Conservation (phyloP, 306 rosid genomes). For the Oemleria cerasiformis region DNA sequence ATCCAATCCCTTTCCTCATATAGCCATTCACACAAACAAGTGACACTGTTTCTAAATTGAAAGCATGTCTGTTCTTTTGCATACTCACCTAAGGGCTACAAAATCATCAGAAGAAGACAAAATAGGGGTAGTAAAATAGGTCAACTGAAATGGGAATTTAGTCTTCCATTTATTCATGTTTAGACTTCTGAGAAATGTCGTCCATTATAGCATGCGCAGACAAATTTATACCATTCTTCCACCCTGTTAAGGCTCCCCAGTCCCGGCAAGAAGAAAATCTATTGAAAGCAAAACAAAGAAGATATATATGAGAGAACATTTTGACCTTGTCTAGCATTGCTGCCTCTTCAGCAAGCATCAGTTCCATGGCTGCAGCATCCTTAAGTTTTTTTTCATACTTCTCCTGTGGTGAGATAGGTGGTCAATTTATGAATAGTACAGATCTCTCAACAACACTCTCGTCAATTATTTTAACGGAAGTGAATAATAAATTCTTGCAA, state of each 20-base stretch:
- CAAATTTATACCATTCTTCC: neutral
- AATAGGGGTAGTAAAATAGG: neutral
- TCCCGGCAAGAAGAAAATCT: neutral
- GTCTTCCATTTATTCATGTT: neutral
- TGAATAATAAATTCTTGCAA: slow-evolving; percentile 13
- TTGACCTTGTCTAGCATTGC: slow-evolving; percentile 88
- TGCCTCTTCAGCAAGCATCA: slow-evolving; percentile 88
- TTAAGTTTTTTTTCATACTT: slow-evolving; percentile 75
- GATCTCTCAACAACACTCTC: slow-evolving; percentile 20
- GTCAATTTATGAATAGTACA: slow-evolving; percentile 10
- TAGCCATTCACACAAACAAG: neutral
- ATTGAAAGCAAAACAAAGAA: slow-evolving; percentile 9
- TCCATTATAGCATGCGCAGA: neutral
- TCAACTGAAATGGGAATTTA: neutral
- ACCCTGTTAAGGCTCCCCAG: neutral
- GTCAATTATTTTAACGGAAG: slow-evolving; percentile 14
- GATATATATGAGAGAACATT: slow-evolving; percentile 6
- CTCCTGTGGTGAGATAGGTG: slow-evolving; percentile 43
- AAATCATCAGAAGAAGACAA: neutral
- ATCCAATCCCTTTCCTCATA: neutral
- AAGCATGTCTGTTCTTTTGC: neutral
- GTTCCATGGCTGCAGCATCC: slow-evolving; percentile 88
- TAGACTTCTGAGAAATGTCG: neutral
- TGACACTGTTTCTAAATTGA: neutral
- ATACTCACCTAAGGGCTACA: neutral